phyloP scores from a whole-genome alignment of 768 basidiomycete genomes.

The Inosperma sp. region DNA sequence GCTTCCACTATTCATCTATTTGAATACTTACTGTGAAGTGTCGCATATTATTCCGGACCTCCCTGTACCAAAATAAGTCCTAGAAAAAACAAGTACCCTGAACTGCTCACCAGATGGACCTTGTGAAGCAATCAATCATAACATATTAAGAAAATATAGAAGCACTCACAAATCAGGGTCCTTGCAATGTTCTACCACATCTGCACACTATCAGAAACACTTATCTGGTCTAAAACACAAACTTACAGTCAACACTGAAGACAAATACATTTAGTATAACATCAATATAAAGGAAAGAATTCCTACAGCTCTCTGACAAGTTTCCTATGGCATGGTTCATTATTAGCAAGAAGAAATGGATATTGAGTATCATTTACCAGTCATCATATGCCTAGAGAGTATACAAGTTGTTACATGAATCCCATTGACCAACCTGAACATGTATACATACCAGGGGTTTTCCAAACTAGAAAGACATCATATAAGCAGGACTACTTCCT shows the following conservation, averaged over 20 bases:
- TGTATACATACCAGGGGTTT: constrained; percentile 67
- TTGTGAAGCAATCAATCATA: constrained; percentile 23
- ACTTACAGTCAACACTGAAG: constrained; percentile 67
- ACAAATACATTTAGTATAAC: background rate
- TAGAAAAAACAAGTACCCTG: background rate
- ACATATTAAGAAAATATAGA: background rate
- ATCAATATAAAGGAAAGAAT: background rate
- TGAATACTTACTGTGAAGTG: constrained; percentile 69
- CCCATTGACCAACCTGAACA: background rate
- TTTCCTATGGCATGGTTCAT: constrained; percentile 39
- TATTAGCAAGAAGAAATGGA: background rate
- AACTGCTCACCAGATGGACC: constrained; percentile 68
- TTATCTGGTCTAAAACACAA: no score
- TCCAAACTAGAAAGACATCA: constrained; percentile 48
- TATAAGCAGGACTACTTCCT: background rate
- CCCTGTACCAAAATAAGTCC: constrained; percentile 46
- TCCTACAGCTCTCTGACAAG: constrained; percentile 72
- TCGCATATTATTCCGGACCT: constrained; percentile 80
- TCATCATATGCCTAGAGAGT: constrained; percentile 36
- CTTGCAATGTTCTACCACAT: constrained; percentile 67
- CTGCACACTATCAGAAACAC: constrained; percentile 31
- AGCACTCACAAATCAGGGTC: constrained; percentile 73
- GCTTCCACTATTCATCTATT: background rate
- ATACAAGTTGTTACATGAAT: background rate
- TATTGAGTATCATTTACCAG: constrained; percentile 29